Evolutionary conservation across 208 protist species (phyloP), one percentile per base, ranked within the genome.

Genomic region (Entamoeba moshkovskii): DNA sequence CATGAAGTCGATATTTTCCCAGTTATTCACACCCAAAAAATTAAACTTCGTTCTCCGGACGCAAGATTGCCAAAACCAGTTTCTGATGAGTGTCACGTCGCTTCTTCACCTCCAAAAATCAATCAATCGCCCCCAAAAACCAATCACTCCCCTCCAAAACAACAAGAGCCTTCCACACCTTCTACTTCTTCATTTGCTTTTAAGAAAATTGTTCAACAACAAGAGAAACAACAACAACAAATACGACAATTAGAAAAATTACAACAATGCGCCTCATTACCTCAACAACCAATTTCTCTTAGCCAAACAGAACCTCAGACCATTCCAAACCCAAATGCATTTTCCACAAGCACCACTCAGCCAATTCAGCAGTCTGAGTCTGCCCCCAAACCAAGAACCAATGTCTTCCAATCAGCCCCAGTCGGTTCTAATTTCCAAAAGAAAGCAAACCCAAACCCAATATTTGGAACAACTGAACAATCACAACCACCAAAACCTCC

Each of bases 181-280:
- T 29, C 59, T 33, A 29, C 13, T 13, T 85, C 59, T 33, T 85
- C 33, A 38, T 85, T 38, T 29, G 59, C 33, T 29, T 85, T 42
- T 29, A 85, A 85, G n/a, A 85, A 85, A 22, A 29, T 85, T 29
- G 3, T 85, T 85, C 22, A 42, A 13, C 59, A 85, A 85, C 59
- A 85, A 85, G 59, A 85, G n/a, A 85, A 85, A 38, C 59, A 85
- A 85, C 59, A 85, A 85, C 59, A 85, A 85, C 59, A 85, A 44
- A 38, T 85, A 13, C 22, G 33, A 2, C 59, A 85, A 85, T 42
- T 85, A 29, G 59, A 85, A 38, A 2, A 33, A 38, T 42, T 85
- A 29, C 22, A 38, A 85, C 13, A 85, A 4, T 8, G 18, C 13
- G 13, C 33, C n/a, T 38, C 59, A 13, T 38, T 22, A 1, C 25